A percentile compares a stretch with the other conserved stretches of the same genome.
These are phyloP conservation scores for Backusella mclennaniae DNA, from an alignment of 192 early-diverging fungal species.

Conservation along the genomic window DNA sequence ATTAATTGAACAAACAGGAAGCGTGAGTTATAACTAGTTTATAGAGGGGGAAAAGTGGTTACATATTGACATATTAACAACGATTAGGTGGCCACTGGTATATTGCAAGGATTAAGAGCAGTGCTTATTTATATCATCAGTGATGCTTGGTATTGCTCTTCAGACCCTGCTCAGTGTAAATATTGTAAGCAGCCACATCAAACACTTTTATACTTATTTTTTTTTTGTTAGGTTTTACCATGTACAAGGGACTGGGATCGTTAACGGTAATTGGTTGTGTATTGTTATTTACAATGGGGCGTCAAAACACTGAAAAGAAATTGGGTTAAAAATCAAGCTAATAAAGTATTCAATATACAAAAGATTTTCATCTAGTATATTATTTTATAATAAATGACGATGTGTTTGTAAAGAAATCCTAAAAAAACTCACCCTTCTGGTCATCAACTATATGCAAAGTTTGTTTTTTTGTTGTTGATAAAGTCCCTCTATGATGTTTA, in stretches of 20 bases:
- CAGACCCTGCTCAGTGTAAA: slow-evolving; percentile 52
- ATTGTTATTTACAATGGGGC: slow-evolving; percentile 46
- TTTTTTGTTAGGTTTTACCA: slow-evolving; percentile 42
- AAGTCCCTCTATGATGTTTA: too few species aligned
- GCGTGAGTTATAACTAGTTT: slow-evolving; percentile 24
- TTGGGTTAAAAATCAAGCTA: background rate
- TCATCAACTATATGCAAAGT: too few species aligned
- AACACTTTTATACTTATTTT: background rate
- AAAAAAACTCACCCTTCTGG: too few species aligned
- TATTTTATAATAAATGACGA: too few species aligned
- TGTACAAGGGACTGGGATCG: slow-evolving; percentile 52
- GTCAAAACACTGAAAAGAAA: slow-evolving; percentile 10
- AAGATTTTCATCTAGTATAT: too few species aligned
- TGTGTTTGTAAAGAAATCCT: too few species aligned
- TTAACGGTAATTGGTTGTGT: slow-evolving; percentile 55
- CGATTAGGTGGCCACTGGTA: slow-evolving; percentile 47
- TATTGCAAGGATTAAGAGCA: slow-evolving; percentile 54
- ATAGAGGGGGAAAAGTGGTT: background rate
- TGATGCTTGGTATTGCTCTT: slow-evolving; percentile 53
- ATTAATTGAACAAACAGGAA: slow-evolving; percentile 50
- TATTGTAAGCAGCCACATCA: background rate
- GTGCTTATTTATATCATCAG: slow-evolving; percentile 58
- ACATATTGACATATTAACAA: background rate
- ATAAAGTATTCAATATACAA: background rate
- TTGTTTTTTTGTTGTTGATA: too few species aligned